Evolutionary conservation across 306 rosid genomes (phyloP).

Genomic region (Neltuma alba): DNA sequence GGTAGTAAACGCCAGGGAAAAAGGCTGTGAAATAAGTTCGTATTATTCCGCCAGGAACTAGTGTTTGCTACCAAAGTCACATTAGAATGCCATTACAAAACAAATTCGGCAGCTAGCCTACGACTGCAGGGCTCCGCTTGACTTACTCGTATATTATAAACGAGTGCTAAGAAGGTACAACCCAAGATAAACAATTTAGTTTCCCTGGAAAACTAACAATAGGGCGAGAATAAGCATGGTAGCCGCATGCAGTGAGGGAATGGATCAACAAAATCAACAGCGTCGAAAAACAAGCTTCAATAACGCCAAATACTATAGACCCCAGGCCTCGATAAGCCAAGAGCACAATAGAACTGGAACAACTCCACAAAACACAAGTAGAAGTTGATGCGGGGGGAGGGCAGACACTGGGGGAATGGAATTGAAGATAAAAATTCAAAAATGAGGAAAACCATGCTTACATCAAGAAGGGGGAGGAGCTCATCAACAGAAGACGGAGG

Average conservation of each 20-base stretch:
- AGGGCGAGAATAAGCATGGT: not conserved
- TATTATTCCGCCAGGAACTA: not conserved
- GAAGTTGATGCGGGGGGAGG: not conserved
- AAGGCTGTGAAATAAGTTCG: not conserved
- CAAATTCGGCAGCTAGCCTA: not conserved
- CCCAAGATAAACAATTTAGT: not conserved
- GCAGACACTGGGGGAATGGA: not conserved
- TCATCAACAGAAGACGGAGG: slow-evolving; percentile 75
- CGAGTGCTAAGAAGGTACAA: not conserved
- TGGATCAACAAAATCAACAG: slow-evolving; percentile 4
- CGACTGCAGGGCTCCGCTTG: not conserved
- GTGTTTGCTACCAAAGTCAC: not conserved
- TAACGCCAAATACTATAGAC: not conserved
- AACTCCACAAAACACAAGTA: not conserved
- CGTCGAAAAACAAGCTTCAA: slow-evolving; percentile 18
- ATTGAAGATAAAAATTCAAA: not conserved
- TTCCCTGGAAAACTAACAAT: not conserved
- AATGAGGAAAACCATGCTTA: slow-evolving; percentile 38
- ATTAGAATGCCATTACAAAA: not conserved
- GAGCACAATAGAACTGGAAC: not conserved
- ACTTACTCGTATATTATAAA: not conserved
- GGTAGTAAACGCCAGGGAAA: not conserved
- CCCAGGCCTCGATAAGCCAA: slow-evolving; percentile 1
- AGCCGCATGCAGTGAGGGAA: slow-evolving; percentile 19
- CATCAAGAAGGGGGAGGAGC: slow-evolving; percentile 76